Base-by-base conservation (phyloP, 1,139 yeast species). In the Geotrichum carabidarum region DNA sequence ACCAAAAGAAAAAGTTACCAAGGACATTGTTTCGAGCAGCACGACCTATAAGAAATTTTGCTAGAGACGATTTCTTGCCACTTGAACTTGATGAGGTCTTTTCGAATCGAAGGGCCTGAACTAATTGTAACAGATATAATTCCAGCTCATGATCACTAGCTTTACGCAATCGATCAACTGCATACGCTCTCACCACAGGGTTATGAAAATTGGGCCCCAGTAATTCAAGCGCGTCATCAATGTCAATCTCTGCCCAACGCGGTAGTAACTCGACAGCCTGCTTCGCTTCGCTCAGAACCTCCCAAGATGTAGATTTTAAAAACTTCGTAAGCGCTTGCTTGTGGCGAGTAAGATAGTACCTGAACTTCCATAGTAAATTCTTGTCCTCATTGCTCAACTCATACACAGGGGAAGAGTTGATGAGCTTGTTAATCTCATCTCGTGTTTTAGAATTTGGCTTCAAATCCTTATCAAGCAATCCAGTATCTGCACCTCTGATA, bases 1-100 rank as follows among this genome's bases (percentile, higher is more conserved):
- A 89, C 98, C 99, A 93, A 66, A 89, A 91, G 59, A 93, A 83
- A 66, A 80, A 89, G 65, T 85, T 90, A 0, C 96, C 95, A 36
- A 93, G 72, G 15, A 79, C 74, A 27, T 80, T 79, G 65, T 85
- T 86, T 31, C 79, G 75, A 0, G 84, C 76, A 0, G 96, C 84
- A 51, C 93, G 76, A 36, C 82, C 83, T 46, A 91, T 84, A 46
- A 94, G 73, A 65, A 93, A 91, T 57, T 80, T 80, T 0, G 95
- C 94, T 55, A 91, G 72, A 5, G 94, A 90, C 1, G 75, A 69
- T 51, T 66, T 65, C 11, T 59, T 62, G 58, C 60, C 41, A 52
- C 55, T 46, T 55, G 54, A 51, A 47, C 58, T 55, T 15, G 52
- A 45, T 40, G 48, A 52, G 48, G 57, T 62, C 55, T 55, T 55